phyloP scores from a whole-genome alignment of 2,329 filamentous ascomycete genomes.

The Pseudogymnoascus sp. region DNA sequence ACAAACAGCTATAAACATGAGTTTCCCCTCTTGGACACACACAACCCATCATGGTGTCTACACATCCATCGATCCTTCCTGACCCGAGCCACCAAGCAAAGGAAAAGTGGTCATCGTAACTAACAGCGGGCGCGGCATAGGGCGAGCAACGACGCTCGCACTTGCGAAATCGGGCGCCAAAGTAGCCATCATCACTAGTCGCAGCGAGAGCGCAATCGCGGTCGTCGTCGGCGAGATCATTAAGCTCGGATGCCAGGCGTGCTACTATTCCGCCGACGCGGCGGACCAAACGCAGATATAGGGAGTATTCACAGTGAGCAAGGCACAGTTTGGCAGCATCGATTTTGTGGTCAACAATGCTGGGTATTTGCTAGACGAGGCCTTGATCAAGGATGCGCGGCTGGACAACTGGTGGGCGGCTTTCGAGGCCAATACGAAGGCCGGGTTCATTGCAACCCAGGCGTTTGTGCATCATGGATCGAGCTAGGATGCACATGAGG shows the following conservation, averaged over 20 bases:
- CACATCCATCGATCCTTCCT: slow-evolving; percentile 25
- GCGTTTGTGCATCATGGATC: slow-evolving; percentile 8
- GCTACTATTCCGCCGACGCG: slow-evolving; percentile 9
- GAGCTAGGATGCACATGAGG: slow-evolving; percentile 10
- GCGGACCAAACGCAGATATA: not conserved
- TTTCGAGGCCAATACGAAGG: slow-evolving; percentile 13
- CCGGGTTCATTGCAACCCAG: slow-evolving; percentile 10
- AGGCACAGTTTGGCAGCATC: slow-evolving; percentile 8
- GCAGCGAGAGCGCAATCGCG: not conserved
- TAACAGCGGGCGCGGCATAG: slow-evolving; percentile 30
- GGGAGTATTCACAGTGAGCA: slow-evolving; percentile 9
- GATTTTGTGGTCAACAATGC: slow-evolving; percentile 15
- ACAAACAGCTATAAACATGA: not conserved
- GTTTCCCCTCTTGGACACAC: not conserved
- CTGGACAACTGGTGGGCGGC: slow-evolving; percentile 10
- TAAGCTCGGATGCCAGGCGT: not conserved
- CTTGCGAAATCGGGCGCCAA: slow-evolving; percentile 29
- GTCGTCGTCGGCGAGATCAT: not conserved
- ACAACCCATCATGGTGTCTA: slow-evolving; percentile 24
- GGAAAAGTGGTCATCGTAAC: slow-evolving; percentile 30
- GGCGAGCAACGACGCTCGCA: slow-evolving; percentile 28
- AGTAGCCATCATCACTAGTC: slow-evolving; percentile 19
- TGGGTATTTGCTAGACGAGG: slow-evolving; percentile 11
- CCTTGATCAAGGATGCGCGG: not conserved
- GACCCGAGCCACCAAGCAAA: slow-evolving; percentile 11